Evolutionary conservation across 2,329 filamentous ascomycete species (phyloP), one percentile per base, ranked within the genome.

Genomic region (Paraconiothyrium brasiliense): DNA sequence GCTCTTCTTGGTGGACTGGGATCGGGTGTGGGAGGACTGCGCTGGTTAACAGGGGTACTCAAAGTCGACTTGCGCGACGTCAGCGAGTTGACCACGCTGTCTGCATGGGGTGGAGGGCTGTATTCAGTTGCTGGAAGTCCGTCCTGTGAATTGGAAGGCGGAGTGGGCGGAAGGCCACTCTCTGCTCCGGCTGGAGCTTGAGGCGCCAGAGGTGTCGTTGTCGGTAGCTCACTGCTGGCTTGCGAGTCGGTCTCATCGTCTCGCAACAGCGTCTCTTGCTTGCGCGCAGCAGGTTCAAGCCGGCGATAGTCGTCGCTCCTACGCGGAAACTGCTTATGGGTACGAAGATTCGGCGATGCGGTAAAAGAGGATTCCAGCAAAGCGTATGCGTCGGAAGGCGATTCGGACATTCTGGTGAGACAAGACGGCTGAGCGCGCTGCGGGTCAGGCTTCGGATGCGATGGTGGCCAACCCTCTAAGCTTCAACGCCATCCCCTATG

Each of bases 111-210:
- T 30, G 69, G 70, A 24, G 69, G 66, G 48, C 72, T 73, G 27
- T 71, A 67, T 34, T 65, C 58, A 10, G 65, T 56, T n/a, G 67
- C 46, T 4, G 72, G 62, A 13, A 65, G 58, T 20, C 74, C 67
- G 59, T 77, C 72, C n/a, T 74, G 73, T 32, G 72, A 75, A 57
- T 74, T 76, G 7, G 79, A 80, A 13, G 82, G 82, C 34, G 82
- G 82, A 11, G 81, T 83, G 11, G 81, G 81, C 43, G 82, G 82
- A 20, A 83, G 75, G 41, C 77, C 79, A 51, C 68, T 75, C 58
- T 78, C 73, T 61, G 76, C 65, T 34, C 68, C 66, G 55, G 43
- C 41, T 56, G 30, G 43, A 22, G 68, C 47, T 41, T 16, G 39
- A 52, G 59, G 65, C 0, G 76, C 72, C 37, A 75, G 75, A 24